These are phyloP conservation scores for Cyberlindnera maritima DNA, from an alignment of 805 yeast genomes.

Conservation along the genomic window DNA sequence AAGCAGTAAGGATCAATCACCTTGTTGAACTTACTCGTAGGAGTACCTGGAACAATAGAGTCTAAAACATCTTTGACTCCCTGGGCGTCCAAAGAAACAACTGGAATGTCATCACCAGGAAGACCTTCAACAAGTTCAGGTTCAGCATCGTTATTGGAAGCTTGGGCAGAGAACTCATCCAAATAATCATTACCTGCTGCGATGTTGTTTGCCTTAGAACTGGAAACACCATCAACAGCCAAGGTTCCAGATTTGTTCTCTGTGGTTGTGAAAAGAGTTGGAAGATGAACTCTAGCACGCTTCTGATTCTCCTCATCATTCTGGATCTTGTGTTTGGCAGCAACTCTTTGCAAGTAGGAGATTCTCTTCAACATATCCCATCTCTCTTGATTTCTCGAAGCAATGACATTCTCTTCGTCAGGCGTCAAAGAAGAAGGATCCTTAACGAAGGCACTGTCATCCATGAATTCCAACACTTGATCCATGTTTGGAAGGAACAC, in stretches of 20 bases:
- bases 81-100: slow-evolving; percentile 41
- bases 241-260: neutral
- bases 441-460: slow-evolving; percentile 36
- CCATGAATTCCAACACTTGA: slow-evolving; percentile 55
- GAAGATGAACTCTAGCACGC: slow-evolving; percentile 26
- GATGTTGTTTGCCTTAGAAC: neutral
- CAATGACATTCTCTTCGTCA: slow-evolving; percentile 38
- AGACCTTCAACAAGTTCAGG: slow-evolving; percentile 19
- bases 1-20: slow-evolving; percentile 87
- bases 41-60: slow-evolving; percentile 34
- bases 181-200: neutral
- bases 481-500: slow-evolving; percentile 55
- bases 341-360: slow-evolving; percentile 65
- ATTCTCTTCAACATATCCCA: slow-evolving; percentile 72
- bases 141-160: neutral
- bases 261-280: slow-evolving; percentile 5
- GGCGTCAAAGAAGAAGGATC: slow-evolving; percentile 31
- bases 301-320: slow-evolving; percentile 38
- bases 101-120: slow-evolving; percentile 34
- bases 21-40: slow-evolving; percentile 28
- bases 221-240: slow-evolving; percentile 7
- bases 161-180: neutral
- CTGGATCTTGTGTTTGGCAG: slow-evolving; percentile 46
- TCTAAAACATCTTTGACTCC: slow-evolving; percentile 41
- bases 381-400: slow-evolving; percentile 50